These are phyloP conservation scores for Schizophyllum amplum DNA, from an alignment of 1,284 basidiomycete genomes.

Conservation along the genomic window DNA sequence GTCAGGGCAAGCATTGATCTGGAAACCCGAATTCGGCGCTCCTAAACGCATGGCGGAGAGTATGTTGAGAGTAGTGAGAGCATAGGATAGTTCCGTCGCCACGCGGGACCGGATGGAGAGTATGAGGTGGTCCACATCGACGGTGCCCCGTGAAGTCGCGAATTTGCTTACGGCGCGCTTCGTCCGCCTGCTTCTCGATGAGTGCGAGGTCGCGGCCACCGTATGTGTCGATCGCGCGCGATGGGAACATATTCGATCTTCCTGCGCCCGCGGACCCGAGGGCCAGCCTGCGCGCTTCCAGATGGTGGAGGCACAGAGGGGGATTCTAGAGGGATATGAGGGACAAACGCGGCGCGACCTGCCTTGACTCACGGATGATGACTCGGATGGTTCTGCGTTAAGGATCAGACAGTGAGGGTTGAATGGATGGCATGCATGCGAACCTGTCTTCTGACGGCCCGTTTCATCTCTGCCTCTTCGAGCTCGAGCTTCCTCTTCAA, in stretches of 20 bases:
- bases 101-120: constrained; percentile 88
- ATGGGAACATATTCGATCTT: constrained; percentile 90
- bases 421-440: constrained; percentile 19
- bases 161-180: constrained; percentile 42
- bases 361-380: constrained; percentile 21
- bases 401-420: constrained; percentile 12
- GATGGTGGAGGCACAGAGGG: constrained; percentile 15
- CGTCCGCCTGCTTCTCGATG: constrained; percentile 59
- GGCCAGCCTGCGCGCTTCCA: constrained; percentile 21
- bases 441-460: constrained; percentile 65
- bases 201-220: constrained; percentile 79
- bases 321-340: not conserved
- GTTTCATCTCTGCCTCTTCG: constrained; percentile 60
- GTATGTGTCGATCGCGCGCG: constrained; percentile 69
- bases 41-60: constrained; percentile 70
- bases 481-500: constrained; percentile 63
- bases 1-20: constrained; percentile 71
- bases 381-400: constrained; percentile 34
- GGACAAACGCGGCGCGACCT: not conserved
- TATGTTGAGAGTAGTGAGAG: constrained; percentile 83
- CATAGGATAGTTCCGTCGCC: constrained; percentile 81
- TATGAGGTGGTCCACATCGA: constrained; percentile 85
- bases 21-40: constrained; percentile 49
- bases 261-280: constrained; percentile 52
- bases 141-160: constrained; percentile 73